Evolutionary conservation across 148 eudicot species (phyloP), one percentile per base, ranked within the genome.

Genomic region (Rhododendron ferrugineum): DNA sequence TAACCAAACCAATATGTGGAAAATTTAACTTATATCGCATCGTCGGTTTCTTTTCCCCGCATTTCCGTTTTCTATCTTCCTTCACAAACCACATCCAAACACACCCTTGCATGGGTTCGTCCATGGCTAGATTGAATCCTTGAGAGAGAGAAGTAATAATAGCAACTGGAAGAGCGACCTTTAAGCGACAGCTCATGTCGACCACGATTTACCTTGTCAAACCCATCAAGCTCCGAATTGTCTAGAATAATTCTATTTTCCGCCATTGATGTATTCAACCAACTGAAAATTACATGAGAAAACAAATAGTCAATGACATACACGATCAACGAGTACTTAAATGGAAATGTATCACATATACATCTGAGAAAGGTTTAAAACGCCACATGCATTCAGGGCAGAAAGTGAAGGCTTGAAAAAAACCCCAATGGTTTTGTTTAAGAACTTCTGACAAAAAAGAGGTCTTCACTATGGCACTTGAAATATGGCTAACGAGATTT

Each of bases 211-310:
- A 95, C 99, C 93, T 94, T 94, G 88, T 95, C 95, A 78, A 93
- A 96, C 47, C 94, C 95, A 89, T 95, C 99, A 88, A 96, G 90
- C 64, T 95, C 97, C 49, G 89, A 89, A 76, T 88, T 85, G 73
- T 88, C 88, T 50, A 96, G 85, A 73, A 90, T 58, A 47, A 88
- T 88, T 78, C 92, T 90, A 87, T 96, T 96, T 64, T 92, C 96
- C 82, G 87, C 90, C 98, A 96, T 90, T 84, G 98, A 90, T 81
- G 99, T 94, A 88, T 96, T 96, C 77, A 96, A 87, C 99, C 99
- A 96, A 91, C 99, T 96, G 97, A 82, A 88, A 82, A 79, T 3
- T 16, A 46, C 47, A 73, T 60, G 66, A 47, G 32, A 11, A 37
- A 49, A 86, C 81, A 85, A 47, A 0, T n/a, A 80, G 37, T 32